Evolutionary conservation across 2,329 filamentous ascomycete species (phyloP).

Genomic region (Catunica adiposa): DNA sequence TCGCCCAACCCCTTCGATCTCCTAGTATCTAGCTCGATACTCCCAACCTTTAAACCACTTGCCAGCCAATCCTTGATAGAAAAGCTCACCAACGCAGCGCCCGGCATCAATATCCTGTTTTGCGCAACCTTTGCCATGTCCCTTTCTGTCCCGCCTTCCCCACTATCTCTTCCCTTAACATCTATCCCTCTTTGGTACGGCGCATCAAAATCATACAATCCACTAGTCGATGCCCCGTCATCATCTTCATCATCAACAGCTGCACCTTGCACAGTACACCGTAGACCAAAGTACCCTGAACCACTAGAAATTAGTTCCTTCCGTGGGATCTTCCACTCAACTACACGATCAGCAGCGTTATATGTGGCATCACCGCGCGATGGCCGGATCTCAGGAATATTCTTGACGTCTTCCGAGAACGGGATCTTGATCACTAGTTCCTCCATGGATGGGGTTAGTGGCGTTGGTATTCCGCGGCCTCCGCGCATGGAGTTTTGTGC

Average conservation of each 20-base stretch:
- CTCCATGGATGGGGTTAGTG: constrained; percentile 42
- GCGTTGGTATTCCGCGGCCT: constrained; percentile 35
- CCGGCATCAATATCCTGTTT: constrained; percentile 66
- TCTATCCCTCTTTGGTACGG: constrained; percentile 8
- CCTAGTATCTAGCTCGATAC: constrained; percentile 52
- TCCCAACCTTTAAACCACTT: constrained; percentile 51
- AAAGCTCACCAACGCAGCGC: constrained; percentile 57
- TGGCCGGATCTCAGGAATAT: constrained; percentile 65
- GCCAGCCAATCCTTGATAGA: constrained; percentile 52
- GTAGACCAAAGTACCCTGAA: constrained; percentile 52
- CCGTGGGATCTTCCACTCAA: constrained; percentile 71
- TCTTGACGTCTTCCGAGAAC: constrained; percentile 62
- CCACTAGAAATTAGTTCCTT: constrained; percentile 51
- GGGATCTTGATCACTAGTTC: constrained; percentile 66
- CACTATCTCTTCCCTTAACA: neutral
- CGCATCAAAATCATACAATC: constrained; percentile 12
- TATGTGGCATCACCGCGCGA: constrained; percentile 73
- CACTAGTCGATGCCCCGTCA: constrained; percentile 23
- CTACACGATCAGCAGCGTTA: constrained; percentile 49
- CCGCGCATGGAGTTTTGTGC: constrained; percentile 20
- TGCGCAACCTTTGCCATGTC: constrained; percentile 44
- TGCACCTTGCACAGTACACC: constrained; percentile 64
- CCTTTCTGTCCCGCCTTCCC: constrained; percentile 22
- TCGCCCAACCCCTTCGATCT: constrained; percentile 76
- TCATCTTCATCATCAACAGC: constrained; percentile 32